Evolutionary conservation across 345 rosid genomes (phyloP).

Genomic region (rapeseed (Brassica napus)): Da-Ae NC_063444.1:3877501-3878000

Average conservation of each 20-base stretch:
- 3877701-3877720: conserved; percentile 11
- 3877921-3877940: background rate
- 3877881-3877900: background rate
- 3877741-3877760: background rate
- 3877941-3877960: background rate
- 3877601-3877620: background rate
- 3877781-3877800: background rate
- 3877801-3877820: conserved; percentile 13
- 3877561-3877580: background rate
- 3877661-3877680: background rate
- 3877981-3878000: conserved; percentile 11
- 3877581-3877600: background rate
- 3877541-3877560: conserved; percentile 5
- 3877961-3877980: background rate
- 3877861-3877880: conserved; percentile 20
- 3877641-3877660: background rate
- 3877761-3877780: background rate
- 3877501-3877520: background rate
- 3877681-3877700: conserved; percentile 4
- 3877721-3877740: conserved; percentile 2
- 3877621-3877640: background rate
- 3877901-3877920: background rate
- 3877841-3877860: background rate
- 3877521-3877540: background rate
- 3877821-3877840: background rate